Base-by-base conservation (phyloP, 208 protist species). In the Trypanosoma lewisi region DNA sequence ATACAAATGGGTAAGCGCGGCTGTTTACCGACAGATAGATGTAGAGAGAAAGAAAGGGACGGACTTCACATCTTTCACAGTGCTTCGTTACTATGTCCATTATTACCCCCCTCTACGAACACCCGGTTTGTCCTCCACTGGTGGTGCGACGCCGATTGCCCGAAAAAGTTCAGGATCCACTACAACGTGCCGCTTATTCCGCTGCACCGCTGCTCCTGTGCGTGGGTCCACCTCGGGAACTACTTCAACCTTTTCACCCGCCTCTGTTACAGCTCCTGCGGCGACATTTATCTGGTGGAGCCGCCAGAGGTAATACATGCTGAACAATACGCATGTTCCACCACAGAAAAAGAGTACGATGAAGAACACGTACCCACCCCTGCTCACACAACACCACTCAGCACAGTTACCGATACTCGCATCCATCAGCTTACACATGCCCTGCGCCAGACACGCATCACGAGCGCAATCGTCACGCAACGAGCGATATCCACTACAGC, bases 241-340 rank as follows among this genome's bases (percentile, higher is more conserved):
- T 17, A 68, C 47, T 53, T 78, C 63, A 16, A 88, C 68, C 2
- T 63, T 58, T 27, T 87, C 80, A 1, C 87, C 87, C 31, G 62
- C 62, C 30, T 68, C 79, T 17, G 67, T 70, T 45, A 91, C 85
- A 9, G 75, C 85, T 17, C 88, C 88, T 23, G 73, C 63, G 36
- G 75, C 66, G 34, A 91, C 78, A 57, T 94, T 94, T 31, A 66
- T 75, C 57, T 82, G 66, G 47, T 94, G 88, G 31, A 94, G 83
- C 0, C 88, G 80, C 54, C 86, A 60, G 3, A 94, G 66, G 49
- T 91, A 94, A 64, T 90, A 90, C 51, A 68, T 71, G 27, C 63
- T 67, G 21, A 79, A 84, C 63, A 91, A 57, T 6, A 75, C 65
- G 47, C 90, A 91, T 17, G 79, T 78, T 34, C 88, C 88, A 9